Evolutionary conservation across 2,329 filamentous ascomycete species (phyloP).

Genomic region (Phoma sp.): DNA sequence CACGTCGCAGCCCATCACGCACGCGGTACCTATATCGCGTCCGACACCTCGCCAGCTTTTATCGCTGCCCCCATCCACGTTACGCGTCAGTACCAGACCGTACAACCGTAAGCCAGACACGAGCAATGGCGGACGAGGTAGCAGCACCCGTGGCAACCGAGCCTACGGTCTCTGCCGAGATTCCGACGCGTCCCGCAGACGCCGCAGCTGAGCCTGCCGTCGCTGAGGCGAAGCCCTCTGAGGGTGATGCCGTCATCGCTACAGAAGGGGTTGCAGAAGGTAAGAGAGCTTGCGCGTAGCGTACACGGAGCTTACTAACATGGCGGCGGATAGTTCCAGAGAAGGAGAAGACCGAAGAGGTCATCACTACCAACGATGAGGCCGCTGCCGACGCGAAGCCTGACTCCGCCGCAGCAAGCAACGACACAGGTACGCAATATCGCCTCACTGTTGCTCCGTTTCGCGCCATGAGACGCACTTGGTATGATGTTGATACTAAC

Average conservation of each 20-base stretch:
- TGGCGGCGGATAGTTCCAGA: constrained; percentile 26
- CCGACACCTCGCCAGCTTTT: constrained; percentile 30
- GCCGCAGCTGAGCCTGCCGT: constrained; percentile 33
- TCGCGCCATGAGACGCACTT: background rate
- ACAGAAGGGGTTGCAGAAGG: constrained; percentile 38
- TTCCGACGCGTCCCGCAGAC: constrained; percentile 40
- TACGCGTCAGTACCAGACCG: constrained; percentile 46
- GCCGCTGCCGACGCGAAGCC: constrained; percentile 34
- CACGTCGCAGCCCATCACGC: constrained; percentile 39
- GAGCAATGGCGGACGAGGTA: constrained; percentile 47
- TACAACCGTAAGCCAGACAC: constrained; percentile 40
- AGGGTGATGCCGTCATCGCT: constrained; percentile 35
- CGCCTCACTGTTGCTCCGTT: background rate
- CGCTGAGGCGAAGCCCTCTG: constrained; percentile 37
- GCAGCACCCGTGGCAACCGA: constrained; percentile 36
- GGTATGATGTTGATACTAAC: constrained; percentile 20
- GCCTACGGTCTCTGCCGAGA: constrained; percentile 35
- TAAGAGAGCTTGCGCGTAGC: constrained; percentile 22
- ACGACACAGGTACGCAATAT: constrained; percentile 34
- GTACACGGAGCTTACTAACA: constrained; percentile 23
- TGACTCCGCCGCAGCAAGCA: constrained; percentile 26
- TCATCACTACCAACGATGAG: constrained; percentile 27
- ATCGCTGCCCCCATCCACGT: constrained; percentile 38
- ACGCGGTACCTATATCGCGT: constrained; percentile 34
- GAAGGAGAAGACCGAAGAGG: constrained; percentile 26